These are phyloP conservation scores for Alectoria sarmentosa DNA, from an alignment of 495 filamentous ascomycete genomes.

Conservation along the genomic window DNA sequence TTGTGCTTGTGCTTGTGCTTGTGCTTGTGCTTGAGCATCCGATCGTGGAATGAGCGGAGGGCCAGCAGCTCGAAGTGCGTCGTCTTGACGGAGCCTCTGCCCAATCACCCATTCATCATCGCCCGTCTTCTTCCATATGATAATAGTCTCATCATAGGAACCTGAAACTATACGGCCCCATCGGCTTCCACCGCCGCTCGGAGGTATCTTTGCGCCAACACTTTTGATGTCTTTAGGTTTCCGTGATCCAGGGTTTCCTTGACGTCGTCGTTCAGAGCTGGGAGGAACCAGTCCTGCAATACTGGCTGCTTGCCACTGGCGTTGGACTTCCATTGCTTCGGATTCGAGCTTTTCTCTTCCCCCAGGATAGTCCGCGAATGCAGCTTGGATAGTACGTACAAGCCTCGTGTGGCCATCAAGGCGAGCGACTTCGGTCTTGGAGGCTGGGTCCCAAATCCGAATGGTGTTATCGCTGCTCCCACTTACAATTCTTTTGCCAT, in stretches of 20 bases:
- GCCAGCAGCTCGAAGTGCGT: slow-evolving; percentile 44
- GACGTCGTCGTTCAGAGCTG: slow-evolving; percentile 41
- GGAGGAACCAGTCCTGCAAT: slow-evolving; percentile 48
- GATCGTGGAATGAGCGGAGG: slow-evolving; percentile 21
- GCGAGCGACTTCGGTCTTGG: slow-evolving; percentile 80
- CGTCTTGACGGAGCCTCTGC: slow-evolving; percentile 62
- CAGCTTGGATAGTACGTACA: slow-evolving; percentile 89
- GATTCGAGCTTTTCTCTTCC: slow-evolving; percentile 62
- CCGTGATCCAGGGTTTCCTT: slow-evolving; percentile 66
- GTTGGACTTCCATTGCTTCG: slow-evolving; percentile 66
- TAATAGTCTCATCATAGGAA: slow-evolving; percentile 90
- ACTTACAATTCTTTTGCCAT: slow-evolving; percentile 92
- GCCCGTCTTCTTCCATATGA: slow-evolving; percentile 82
- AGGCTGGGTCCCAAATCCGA: slow-evolving; percentile 81
- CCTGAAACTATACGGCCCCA: slow-evolving; percentile 90
- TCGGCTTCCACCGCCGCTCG: slow-evolving; percentile 76
- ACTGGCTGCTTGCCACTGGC: slow-evolving; percentile 62
- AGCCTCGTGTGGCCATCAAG: slow-evolving; percentile 72
- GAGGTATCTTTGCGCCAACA: slow-evolving; percentile 74
- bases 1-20: slow-evolving; percentile 15
- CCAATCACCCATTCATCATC: slow-evolving; percentile 74
- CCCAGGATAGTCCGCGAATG: slow-evolving; percentile 82
- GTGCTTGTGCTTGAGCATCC: slow-evolving; percentile 6
- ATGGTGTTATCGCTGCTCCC: slow-evolving; percentile 94
- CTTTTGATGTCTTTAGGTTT: slow-evolving; percentile 70